These are phyloP conservation scores for Penicillium griseofulvum DNA, from an alignment of 2,329 filamentous ascomycete species.

Conservation along the genomic window DNA sequence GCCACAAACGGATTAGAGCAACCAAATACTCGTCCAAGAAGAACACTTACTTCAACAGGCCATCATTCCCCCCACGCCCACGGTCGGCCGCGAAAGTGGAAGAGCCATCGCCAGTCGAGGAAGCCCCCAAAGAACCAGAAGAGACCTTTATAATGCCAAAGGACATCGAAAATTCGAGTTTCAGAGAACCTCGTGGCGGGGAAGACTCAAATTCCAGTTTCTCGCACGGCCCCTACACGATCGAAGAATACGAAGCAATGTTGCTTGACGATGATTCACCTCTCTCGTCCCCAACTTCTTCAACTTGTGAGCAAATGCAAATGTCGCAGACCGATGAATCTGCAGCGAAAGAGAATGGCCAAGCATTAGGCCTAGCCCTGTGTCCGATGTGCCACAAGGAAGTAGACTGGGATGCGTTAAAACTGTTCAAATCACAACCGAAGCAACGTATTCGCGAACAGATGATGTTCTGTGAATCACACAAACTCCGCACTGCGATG, in stretches of 20 bases:
- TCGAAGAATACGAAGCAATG: conserved; percentile 12
- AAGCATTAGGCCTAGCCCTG: conserved; percentile 26
- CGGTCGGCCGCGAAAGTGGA: not conserved
- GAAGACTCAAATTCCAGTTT: conserved; percentile 26
- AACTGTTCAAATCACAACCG: conserved; percentile 47
- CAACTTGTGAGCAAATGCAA: conserved; percentile 20
- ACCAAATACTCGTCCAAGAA: conserved; percentile 18
- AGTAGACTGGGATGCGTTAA: conserved; percentile 57
- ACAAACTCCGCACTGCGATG: conserved; percentile 57
- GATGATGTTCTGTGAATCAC: conserved; percentile 60
- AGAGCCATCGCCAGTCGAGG: not conserved
- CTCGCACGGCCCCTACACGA: conserved; percentile 27
- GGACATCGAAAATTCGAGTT: conserved; percentile 21
- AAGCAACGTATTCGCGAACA: conserved; percentile 38
- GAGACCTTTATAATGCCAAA: conserved; percentile 25
- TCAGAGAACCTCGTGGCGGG: not conserved
- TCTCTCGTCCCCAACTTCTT: conserved; percentile 29
- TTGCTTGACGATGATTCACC: conserved; percentile 28
- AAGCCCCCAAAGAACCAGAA: conserved; percentile 9
- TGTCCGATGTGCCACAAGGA: conserved; percentile 68
- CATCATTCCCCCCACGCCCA: not conserved
- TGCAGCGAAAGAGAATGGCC: conserved; percentile 3
- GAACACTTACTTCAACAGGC: conserved; percentile 9
- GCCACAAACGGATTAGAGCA: conserved; percentile 19
- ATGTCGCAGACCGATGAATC: conserved; percentile 14